phyloP scores from a whole-genome alignment of 2,329 filamentous ascomycete species.

The Byssochlamys sp. region DNA sequence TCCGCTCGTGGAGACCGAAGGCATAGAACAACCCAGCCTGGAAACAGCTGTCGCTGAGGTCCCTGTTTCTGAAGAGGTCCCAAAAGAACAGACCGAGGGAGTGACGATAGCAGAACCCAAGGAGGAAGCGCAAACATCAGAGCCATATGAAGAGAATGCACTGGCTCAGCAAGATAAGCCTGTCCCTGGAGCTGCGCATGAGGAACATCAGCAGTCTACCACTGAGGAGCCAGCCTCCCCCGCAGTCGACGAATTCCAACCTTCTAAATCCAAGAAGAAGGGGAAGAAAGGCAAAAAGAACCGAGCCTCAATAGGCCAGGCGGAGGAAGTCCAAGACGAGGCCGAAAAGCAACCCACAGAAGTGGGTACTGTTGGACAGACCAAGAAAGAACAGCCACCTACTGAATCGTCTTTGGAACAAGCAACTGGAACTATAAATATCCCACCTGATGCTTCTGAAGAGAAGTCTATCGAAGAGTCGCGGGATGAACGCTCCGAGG shows the following conservation, averaged over 20 bases:
- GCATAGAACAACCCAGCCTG: neutral
- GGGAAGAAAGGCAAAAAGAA: slow-evolving; percentile 13
- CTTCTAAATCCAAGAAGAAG: slow-evolving; percentile 24
- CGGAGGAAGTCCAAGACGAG: slow-evolving; percentile 12
- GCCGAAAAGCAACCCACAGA: neutral
- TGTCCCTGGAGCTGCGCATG: neutral
- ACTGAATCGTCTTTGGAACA: neutral
- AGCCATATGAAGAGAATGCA: neutral
- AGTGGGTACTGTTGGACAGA: neutral
- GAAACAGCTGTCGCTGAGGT: neutral
- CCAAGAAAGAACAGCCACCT: neutral
- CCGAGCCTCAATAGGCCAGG: slow-evolving; percentile 11
- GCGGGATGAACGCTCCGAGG: neutral
- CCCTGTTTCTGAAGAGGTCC: neutral
- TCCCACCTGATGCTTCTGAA: neutral
- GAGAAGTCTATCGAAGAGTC: neutral
- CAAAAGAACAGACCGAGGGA: neutral
- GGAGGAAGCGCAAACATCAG: neutral
- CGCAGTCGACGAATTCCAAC: neutral
- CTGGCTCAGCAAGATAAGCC: neutral
- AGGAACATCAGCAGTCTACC: neutral
- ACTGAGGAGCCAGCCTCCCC: neutral
- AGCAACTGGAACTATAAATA: neutral
- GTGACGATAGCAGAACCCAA: neutral
- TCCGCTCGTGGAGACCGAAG: neutral